A percentile compares a stretch with the other conserved stretches of the same genome.
These are phyloP conservation scores for Leishmania tarentolae DNA, from an alignment of 208 protist species.

Conservation along the genomic window DNA sequence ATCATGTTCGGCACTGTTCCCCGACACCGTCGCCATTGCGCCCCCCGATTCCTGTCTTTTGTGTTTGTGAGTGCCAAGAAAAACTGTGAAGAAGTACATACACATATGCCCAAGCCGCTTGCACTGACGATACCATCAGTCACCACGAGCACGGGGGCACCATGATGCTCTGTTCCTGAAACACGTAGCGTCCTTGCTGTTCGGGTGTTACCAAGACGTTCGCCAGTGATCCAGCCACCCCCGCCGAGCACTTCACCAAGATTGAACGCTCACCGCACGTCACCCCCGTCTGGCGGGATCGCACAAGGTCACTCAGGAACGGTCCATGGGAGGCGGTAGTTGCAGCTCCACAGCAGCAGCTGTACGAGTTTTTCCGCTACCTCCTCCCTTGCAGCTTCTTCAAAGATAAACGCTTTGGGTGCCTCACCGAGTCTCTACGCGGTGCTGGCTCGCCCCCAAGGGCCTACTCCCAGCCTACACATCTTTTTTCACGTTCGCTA, in stretches of 20 bases:
- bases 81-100: conserved; percentile 20
- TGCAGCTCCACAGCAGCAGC: not conserved
- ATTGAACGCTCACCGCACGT: not conserved
- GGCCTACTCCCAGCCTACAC: not conserved
- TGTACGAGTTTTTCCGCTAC: not conserved
- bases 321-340: not conserved
- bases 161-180: not conserved
- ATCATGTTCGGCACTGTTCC: too few relatives aligned
- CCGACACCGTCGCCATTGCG: too few relatives aligned
- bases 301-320: not conserved
- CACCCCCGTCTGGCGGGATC: not conserved
- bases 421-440: not conserved
- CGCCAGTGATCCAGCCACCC: conserved; percentile 5
- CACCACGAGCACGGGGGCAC: conserved; percentile 13
- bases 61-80: not conserved
- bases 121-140: conserved; percentile 7
- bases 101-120: conserved; percentile 9
- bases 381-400: not conserved
- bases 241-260: not conserved
- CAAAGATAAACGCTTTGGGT: not conserved
- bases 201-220: conserved; percentile 5
- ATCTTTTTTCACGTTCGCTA: not conserved
- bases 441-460: not conserved
- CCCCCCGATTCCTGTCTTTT: not conserved
- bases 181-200: not conserved